A percentile compares a stretch with the other conserved stretches of the same genome.
These are phyloP conservation scores for Dendryphion nanum DNA, from an alignment of 2,329 filamentous ascomycete genomes.

Conservation along the genomic window DNA sequence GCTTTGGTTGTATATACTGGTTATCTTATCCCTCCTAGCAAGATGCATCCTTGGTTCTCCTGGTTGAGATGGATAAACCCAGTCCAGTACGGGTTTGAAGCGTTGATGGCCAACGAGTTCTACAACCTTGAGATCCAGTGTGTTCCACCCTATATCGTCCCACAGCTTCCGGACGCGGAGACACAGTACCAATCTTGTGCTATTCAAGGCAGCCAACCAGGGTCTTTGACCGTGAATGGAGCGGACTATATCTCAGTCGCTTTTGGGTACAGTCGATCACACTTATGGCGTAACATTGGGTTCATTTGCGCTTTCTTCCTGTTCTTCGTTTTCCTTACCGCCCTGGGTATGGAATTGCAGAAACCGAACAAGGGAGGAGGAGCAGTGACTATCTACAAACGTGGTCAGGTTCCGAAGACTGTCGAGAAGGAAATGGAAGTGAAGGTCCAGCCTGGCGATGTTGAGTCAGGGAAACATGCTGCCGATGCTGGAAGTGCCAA, in stretches of 20 bases:
- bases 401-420: conserved; percentile 60
- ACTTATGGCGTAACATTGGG: conserved; percentile 62
- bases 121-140: conserved; percentile 57
- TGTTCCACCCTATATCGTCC: conserved; percentile 56
- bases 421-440: conserved; percentile 59
- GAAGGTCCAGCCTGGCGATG: conserved; percentile 45
- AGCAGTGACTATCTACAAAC: conserved; percentile 61
- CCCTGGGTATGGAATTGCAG: conserved; percentile 46
- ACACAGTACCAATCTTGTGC: conserved; percentile 59
- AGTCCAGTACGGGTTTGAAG: conserved; percentile 68
- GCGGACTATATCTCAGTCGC: conserved; percentile 55
- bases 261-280: conserved; percentile 55
- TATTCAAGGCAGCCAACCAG: conserved; percentile 56
- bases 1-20: conserved; percentile 41
- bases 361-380: conserved; percentile 62
- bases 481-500: conserved; percentile 19
- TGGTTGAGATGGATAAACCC: conserved; percentile 51
- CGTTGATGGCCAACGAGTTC: conserved; percentile 70
- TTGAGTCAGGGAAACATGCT: conserved; percentile 51
- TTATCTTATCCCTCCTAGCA: conserved; percentile 39
- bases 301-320: conserved; percentile 52
- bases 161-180: conserved; percentile 47
- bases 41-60: conserved; percentile 43
- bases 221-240: conserved; percentile 53
- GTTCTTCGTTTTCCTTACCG: conserved; percentile 49